phyloP scores from a whole-genome alignment of 176 grass and related monocot species.

The Rhipidocladum racemiflorum region DNA sequence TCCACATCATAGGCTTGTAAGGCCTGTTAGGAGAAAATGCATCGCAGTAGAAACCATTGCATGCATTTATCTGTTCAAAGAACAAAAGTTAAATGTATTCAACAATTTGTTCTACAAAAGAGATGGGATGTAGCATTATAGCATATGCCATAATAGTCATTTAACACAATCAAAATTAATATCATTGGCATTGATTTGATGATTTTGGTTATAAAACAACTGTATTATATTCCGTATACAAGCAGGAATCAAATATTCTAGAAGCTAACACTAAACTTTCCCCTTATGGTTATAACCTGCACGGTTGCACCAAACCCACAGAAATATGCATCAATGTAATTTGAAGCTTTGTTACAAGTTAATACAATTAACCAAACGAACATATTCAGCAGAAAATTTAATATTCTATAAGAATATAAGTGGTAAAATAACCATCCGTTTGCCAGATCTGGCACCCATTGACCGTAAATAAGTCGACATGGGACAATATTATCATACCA shows the following conservation, averaged over 20 bases:
- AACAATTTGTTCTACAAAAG: neutral
- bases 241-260: neutral
- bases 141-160: neutral
- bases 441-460: neutral
- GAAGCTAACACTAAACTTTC: neutral
- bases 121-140: neutral
- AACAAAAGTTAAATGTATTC: slow-evolving; percentile 7
- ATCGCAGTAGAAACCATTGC: slow-evolving; percentile 99
- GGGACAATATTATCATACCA: slow-evolving; percentile 52
- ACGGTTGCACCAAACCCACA: neutral
- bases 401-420: neutral
- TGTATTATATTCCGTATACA: neutral
- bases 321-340: neutral
- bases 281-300: neutral
- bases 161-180: neutral
- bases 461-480: neutral
- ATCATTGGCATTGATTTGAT: neutral
- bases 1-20: slow-evolving; percentile 97
- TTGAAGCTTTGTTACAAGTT: neutral
- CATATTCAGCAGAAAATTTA: neutral
- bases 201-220: neutral
- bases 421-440: neutral
- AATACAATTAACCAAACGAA: neutral
- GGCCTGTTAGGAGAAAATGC: slow-evolving; percentile 80
- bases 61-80: slow-evolving; percentile 82